phyloP scores from a whole-genome alignment of 2,329 filamentous ascomycete species.

The Sporothrix sp. region DNA sequence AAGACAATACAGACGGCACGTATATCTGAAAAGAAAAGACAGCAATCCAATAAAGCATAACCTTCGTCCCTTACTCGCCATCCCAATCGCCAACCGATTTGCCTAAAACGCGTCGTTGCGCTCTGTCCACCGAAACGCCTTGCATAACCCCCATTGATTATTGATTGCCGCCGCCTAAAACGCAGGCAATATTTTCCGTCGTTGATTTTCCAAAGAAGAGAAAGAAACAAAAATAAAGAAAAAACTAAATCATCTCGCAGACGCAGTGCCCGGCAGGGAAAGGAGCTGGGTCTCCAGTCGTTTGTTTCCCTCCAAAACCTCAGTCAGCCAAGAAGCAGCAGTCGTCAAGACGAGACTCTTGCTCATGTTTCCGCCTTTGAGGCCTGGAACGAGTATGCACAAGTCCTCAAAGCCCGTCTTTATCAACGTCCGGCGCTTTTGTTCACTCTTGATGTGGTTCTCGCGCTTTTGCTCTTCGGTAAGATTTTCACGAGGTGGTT shows the following conservation, averaged over 20 bases:
- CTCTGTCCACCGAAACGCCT: too few relatives aligned
- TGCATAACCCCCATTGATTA: too few relatives aligned
- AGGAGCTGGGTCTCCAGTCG: constrained; percentile 44
- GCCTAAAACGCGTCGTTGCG: too few relatives aligned
- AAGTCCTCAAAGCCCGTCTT: constrained; percentile 75
- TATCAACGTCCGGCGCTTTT: constrained; percentile 74
- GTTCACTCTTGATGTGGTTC: constrained; percentile 81
- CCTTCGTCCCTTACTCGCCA: too few relatives aligned
- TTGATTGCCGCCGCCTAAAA: too few relatives aligned
- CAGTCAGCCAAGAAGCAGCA: constrained; percentile 69
- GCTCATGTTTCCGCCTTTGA: constrained; percentile 66
- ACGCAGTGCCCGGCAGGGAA: constrained; percentile 18
- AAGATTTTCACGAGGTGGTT: constrained; percentile 57
- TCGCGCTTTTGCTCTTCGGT: constrained; percentile 71
- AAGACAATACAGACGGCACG: neutral
- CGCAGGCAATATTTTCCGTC: too few relatives aligned
- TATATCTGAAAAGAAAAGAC: neutral
- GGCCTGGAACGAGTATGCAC: constrained; percentile 63
- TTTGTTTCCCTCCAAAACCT: constrained; percentile 59
- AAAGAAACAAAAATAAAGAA: neutral
- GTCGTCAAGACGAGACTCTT: constrained; percentile 72
- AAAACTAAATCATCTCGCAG: neutral
- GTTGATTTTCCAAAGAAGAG: too few relatives aligned
- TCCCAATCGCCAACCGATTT: neutral
- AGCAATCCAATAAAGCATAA: too few relatives aligned